A percentile compares a stretch with the other conserved stretches of the same genome.
phyloP scores from a whole-genome alignment of 345 rosid genomes.

The Sisymbrium irio region DNA sequence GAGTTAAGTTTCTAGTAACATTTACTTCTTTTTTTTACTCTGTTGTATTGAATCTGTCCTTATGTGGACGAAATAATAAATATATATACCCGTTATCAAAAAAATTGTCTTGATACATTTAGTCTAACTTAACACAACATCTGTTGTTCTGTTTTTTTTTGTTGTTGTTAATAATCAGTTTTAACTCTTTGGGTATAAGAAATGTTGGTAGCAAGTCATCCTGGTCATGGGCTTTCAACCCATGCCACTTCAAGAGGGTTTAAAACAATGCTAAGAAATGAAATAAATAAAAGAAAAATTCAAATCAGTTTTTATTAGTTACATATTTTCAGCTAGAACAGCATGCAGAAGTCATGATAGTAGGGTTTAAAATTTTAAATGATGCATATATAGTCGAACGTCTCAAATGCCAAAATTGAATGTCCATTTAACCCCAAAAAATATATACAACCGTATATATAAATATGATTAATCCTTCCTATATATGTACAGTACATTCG shows the following conservation, averaged over 20 bases:
- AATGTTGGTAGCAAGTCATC: not conserved
- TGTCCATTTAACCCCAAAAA: not conserved
- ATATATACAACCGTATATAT: too few species aligned
- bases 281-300: not conserved
- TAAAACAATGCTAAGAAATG: not conserved
- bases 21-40: not conserved
- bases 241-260: not conserved
- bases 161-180: not conserved
- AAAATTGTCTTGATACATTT: not conserved
- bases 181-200: not conserved
- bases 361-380: not conserved
- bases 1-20: not conserved
- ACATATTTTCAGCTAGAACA: not conserved
- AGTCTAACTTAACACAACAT: not conserved
- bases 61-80: not conserved
- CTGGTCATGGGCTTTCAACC: not conserved
- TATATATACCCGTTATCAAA: not conserved
- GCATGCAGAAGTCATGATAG: not conserved
- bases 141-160: not conserved
- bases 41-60: not conserved
- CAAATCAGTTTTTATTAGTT: not conserved
- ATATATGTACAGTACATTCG: not conserved
- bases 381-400: not conserved
- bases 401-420: not conserved
- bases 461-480: not conserved